A percentile compares a stretch with the other conserved stretches of the same genome.
phyloP scores from a whole-genome alignment of 768 basidiomycete genomes.

The Rhodocollybia butyracea region DNA sequence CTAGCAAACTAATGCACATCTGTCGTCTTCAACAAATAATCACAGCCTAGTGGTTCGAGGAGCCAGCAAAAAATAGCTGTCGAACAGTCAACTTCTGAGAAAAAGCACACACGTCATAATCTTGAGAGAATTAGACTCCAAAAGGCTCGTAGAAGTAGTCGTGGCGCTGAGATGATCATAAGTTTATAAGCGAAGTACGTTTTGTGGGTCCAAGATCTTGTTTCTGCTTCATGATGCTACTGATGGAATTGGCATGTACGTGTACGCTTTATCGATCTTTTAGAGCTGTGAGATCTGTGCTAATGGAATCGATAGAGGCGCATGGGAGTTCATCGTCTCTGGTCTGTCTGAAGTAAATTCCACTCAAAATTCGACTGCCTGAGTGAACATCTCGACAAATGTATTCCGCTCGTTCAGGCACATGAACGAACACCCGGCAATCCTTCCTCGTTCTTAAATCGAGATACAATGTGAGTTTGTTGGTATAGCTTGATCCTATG shows the following conservation, averaged over 20 bases:
- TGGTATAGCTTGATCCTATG: background rate
- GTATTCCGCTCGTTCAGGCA: conserved; percentile 46
- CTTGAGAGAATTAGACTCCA: conserved; percentile 67
- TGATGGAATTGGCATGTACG: conserved; percentile 73
- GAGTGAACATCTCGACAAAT: conserved; percentile 47
- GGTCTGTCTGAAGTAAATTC: conserved; percentile 29
- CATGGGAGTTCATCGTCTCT: conserved; percentile 71
- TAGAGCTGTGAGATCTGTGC: no score
- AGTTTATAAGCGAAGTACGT: conserved; percentile 90
- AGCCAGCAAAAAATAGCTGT: no score
- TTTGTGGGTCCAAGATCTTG: conserved; percentile 77
- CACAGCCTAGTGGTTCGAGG: conserved; percentile 16
- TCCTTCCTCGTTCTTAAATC: conserved; percentile 36
- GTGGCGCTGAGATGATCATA: conserved; percentile 21
- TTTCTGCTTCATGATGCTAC: conserved; percentile 33
- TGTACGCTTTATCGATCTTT: background rate
- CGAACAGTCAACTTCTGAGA: conserved; percentile 51
- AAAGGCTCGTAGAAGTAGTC: background rate
- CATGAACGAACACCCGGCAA: conserved; percentile 30
- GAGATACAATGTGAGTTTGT: background rate
- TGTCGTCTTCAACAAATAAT: background rate
- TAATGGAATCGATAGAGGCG: conserved; percentile 56
- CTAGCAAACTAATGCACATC: conserved; percentile 50
- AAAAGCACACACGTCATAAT: conserved; percentile 52
- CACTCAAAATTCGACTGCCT: conserved; percentile 34